Conservation (phyloP, 805 yeast species). For the Brettanomyces bruxellensis region DNA sequence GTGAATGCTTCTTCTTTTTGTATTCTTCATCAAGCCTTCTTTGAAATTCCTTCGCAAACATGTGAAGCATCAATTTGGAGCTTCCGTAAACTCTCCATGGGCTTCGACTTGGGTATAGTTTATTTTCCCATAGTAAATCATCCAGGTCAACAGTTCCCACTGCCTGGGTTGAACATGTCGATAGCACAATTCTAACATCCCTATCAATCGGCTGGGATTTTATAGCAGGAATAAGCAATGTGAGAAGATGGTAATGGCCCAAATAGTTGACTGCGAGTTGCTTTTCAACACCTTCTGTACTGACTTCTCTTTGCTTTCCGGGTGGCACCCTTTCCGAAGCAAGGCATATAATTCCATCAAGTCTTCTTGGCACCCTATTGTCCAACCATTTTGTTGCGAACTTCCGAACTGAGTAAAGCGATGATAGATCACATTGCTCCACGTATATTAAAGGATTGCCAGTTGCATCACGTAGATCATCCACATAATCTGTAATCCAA, state of each 20-base stretch:
- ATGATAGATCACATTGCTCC: constrained; percentile 78
- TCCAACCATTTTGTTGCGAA: constrained; percentile 95
- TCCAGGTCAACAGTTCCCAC: constrained; percentile 55
- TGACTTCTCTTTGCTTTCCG: constrained; percentile 51
- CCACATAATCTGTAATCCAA: constrained; percentile 75
- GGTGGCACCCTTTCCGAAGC: constrained; percentile 79
- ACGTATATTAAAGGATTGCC: constrained; percentile 74
- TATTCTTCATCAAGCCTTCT: constrained; percentile 47
- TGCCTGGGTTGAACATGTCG: constrained; percentile 72
- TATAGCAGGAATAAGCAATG: constrained; percentile 73
- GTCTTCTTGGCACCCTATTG: constrained; percentile 78
- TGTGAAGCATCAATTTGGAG: constrained; percentile 64
- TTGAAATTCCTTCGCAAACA: constrained; percentile 78
- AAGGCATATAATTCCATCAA: constrained; percentile 84
- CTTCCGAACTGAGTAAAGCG: constrained; percentile 66
- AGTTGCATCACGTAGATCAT: constrained; percentile 63
- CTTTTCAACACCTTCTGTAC: constrained; percentile 76
- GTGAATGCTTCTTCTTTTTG: constrained; percentile 63
- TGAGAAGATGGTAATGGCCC: constrained; percentile 73
- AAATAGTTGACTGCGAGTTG: constrained; percentile 81
- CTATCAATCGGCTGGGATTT: constrained; percentile 91
- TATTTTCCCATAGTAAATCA: constrained; percentile 54
- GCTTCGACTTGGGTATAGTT: constrained; percentile 46
- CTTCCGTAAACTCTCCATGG: constrained; percentile 80
- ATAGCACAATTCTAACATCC: constrained; percentile 76